Percentiles rank a stretch among this genome's conserved stretches.
Conservation (phyloP, 2,329 filamentous ascomycete species). For the Podosphaera leucotricha region DNA sequence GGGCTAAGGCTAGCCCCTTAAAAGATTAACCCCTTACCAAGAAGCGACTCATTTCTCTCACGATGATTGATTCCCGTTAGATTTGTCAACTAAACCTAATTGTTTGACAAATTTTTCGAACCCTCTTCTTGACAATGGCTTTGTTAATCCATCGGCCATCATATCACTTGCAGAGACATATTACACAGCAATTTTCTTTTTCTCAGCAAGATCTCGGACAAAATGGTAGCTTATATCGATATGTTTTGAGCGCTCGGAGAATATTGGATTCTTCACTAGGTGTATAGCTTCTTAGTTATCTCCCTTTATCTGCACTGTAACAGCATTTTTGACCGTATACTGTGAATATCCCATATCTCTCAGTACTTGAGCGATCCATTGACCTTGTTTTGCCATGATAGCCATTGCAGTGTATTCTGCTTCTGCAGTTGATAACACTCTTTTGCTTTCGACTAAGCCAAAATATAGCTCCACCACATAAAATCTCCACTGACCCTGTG, state of each 20-base stretch:
- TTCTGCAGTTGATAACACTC: neutral
- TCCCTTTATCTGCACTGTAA: neutral
- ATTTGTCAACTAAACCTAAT: neutral
- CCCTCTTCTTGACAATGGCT: neutral
- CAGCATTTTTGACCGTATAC: neutral
- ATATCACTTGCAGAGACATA: neutral
- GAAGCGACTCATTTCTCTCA: no score
- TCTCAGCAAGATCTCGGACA: neutral
- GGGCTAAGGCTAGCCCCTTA: no score
- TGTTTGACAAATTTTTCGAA: neutral
- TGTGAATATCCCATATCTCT: neutral
- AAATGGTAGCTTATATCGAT: neutral
- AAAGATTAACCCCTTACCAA: no score
- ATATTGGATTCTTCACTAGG: neutral
- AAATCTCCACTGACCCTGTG: neutral
- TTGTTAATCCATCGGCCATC: neutral
- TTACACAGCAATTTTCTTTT: neutral
- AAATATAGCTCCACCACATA: conserved; percentile 1
- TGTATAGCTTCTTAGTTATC: conserved; percentile 1
- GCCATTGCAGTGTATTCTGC: neutral
- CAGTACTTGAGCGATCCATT: neutral
- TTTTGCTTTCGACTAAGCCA: neutral
- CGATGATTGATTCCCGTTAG: no score
- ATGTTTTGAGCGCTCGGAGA: neutral
- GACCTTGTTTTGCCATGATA: neutral